These are phyloP conservation scores for Claviceps pusilla DNA, from an alignment of 2,329 filamentous ascomycete genomes.

Conservation along the genomic window DNA sequence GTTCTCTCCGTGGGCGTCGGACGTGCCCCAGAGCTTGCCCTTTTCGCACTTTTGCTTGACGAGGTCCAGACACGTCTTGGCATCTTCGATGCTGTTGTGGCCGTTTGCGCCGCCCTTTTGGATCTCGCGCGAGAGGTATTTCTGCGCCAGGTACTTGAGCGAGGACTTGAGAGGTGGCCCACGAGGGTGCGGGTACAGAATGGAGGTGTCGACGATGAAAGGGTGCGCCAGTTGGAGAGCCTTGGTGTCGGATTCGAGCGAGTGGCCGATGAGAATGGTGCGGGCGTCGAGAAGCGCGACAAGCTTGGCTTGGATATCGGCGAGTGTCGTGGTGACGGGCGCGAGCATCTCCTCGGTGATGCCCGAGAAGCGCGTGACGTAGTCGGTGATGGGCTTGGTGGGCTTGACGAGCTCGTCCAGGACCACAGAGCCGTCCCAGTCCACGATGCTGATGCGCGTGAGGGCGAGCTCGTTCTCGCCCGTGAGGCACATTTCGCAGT, in stretches of 20 bases:
- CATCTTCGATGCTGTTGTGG: slow-evolving; percentile 88
- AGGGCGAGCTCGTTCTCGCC: slow-evolving; percentile 66
- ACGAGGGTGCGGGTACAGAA: slow-evolving; percentile 80
- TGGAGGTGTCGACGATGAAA: slow-evolving; percentile 80
- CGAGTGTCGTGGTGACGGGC: slow-evolving; percentile 66
- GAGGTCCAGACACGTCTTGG: slow-evolving; percentile 77
- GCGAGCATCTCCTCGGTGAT: slow-evolving; percentile 78
- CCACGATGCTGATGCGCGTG: slow-evolving; percentile 73
- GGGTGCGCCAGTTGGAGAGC: slow-evolving; percentile 80
- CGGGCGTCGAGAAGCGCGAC: slow-evolving; percentile 55
- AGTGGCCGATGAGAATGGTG: slow-evolving; percentile 66
- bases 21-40: slow-evolving; percentile 71
- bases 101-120: slow-evolving; percentile 63
- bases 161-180: slow-evolving; percentile 82
- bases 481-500: slow-evolving; percentile 96
- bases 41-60: slow-evolving; percentile 93
- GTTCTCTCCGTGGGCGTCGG: slow-evolving; percentile 66
- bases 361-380: slow-evolving; percentile 81
- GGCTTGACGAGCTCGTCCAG: slow-evolving; percentile 90
- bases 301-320: slow-evolving; percentile 68
- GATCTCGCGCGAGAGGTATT: slow-evolving; percentile 74
- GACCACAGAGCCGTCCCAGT: slow-evolving; percentile 70
- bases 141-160: slow-evolving; percentile 76
- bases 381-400: slow-evolving; percentile 73
- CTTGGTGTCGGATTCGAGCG: slow-evolving; percentile 67